phyloP scores from a whole-genome alignment of 2,329 filamentous ascomycete genomes.

The Fusarium tjaetaba region DNA sequence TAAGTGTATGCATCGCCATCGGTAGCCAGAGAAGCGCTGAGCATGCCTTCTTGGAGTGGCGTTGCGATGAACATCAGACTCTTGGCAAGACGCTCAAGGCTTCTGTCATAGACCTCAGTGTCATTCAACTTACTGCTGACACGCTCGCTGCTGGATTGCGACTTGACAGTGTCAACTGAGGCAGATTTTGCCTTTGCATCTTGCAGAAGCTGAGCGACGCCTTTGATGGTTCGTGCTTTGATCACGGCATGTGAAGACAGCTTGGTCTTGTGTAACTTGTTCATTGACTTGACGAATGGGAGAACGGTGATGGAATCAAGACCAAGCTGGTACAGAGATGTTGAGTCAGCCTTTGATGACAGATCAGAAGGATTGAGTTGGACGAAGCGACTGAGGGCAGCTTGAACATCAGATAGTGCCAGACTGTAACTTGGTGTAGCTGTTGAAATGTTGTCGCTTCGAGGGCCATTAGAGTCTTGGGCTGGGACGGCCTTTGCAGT shows the following conservation, averaged over 20 bases:
- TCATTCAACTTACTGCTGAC: accelerated
- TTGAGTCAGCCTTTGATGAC: not conserved
- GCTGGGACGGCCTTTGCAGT: accelerated
- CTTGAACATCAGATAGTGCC: not conserved
- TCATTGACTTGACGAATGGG: conserved; percentile 18
- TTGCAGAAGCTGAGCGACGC: not conserved
- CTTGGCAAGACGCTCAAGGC: not conserved
- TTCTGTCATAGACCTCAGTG: not conserved
- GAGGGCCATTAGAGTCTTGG: accelerated
- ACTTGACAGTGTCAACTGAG: accelerated
- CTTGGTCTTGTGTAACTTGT: conserved; percentile 5
- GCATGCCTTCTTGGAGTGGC: conserved; percentile 21
- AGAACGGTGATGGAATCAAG: conserved; percentile 19
- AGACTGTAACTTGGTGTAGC: not conserved
- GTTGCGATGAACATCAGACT: conserved; percentile 21
- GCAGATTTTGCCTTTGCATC: not conserved
- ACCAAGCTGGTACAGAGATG: conserved; percentile 12
- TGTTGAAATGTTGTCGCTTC: accelerated
- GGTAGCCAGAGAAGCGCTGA: conserved; percentile 17
- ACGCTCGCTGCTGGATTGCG: accelerated
- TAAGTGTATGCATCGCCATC: conserved; percentile 15
- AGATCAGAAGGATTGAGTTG: not conserved
- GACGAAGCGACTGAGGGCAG: not conserved
- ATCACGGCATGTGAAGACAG: conserved; percentile 8
- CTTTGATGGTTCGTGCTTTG: conserved; percentile 6